These are phyloP conservation scores for Lumnitzera littorea DNA, from an alignment of 345 rosid genomes.

Conservation along the genomic window DNA sequence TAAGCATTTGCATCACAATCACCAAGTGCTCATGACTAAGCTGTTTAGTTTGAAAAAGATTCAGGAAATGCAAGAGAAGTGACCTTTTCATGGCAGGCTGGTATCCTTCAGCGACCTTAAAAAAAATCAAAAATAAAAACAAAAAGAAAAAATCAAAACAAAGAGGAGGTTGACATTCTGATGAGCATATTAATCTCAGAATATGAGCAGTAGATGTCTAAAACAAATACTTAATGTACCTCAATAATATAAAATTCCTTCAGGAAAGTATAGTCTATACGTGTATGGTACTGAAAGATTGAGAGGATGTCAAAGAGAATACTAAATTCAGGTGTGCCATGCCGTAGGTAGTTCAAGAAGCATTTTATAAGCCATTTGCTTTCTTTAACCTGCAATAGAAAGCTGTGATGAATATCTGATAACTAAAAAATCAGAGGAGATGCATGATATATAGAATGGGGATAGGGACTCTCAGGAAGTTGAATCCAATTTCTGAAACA, in stretches of 20 bases:
- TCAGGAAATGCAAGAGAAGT: conserved; percentile 80
- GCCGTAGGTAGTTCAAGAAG: conserved; percentile 81
- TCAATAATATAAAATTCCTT: conserved; percentile 97
- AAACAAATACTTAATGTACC: conserved; percentile 33
- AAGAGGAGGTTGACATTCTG: background rate
- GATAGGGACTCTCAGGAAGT: too few species aligned
- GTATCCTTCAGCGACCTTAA: conserved; percentile 95
- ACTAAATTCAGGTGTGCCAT: conserved; percentile 75
- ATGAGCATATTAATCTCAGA: too few species aligned
- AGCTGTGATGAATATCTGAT: background rate
- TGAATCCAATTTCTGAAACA: too few species aligned
- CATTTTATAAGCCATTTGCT: conserved; percentile 99
- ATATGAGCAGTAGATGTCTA: too few species aligned
- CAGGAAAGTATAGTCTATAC: conserved; percentile 94
- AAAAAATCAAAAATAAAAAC: conserved; percentile 7
- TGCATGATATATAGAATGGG: background rate
- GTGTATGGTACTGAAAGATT: conserved; percentile 84
- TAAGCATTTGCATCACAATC: conserved; percentile 97
- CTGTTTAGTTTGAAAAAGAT: conserved; percentile 89
- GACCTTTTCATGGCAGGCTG: conserved; percentile 71
- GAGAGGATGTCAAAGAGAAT: conserved; percentile 92
- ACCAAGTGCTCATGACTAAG: conserved; percentile 93
- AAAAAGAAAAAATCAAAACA: background rate
- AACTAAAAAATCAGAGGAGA: background rate
- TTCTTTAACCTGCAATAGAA: conserved; percentile 76